Conservation (phyloP, 139 green algal species). For the Gonium pectorale region DNA sequence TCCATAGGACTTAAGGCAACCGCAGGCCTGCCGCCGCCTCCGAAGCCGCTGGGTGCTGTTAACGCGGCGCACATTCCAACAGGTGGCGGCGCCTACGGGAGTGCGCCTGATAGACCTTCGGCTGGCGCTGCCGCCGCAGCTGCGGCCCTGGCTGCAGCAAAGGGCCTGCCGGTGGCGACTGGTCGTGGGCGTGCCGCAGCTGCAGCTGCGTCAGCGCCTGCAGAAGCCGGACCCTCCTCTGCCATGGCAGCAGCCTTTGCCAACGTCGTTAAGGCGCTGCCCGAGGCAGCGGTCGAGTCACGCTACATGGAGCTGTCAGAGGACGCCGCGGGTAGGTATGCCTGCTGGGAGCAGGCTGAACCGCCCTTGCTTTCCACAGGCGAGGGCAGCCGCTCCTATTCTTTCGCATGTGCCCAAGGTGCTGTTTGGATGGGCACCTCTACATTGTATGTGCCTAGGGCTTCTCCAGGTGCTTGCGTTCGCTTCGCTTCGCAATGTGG, state of each 20-base stretch:
- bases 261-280: constrained; percentile 1
- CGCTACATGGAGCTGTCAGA: constrained; percentile 12
- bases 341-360: no score
- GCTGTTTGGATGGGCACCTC: no score
- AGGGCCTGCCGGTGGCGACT: background rate
- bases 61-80: background rate
- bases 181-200: background rate
- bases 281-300: background rate
- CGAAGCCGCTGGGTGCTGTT: background rate
- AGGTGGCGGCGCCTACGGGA: no score
- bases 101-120: background rate
- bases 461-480: no score
- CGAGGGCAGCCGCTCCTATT: no score
- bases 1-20: background rate
- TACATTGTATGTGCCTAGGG: no score
- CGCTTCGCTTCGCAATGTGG: no score
- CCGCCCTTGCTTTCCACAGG: no score
- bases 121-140: background rate
- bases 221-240: background rate
- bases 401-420: no score
- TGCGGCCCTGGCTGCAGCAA: background rate
- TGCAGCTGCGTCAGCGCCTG: background rate
- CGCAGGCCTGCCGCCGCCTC: background rate
- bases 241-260: constrained; percentile 46
- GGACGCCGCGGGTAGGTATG: constrained; percentile 21